These are phyloP conservation scores for Solanum sejunctum DNA, from an alignment of 257 asterid species.

Conservation along the genomic window DNA sequence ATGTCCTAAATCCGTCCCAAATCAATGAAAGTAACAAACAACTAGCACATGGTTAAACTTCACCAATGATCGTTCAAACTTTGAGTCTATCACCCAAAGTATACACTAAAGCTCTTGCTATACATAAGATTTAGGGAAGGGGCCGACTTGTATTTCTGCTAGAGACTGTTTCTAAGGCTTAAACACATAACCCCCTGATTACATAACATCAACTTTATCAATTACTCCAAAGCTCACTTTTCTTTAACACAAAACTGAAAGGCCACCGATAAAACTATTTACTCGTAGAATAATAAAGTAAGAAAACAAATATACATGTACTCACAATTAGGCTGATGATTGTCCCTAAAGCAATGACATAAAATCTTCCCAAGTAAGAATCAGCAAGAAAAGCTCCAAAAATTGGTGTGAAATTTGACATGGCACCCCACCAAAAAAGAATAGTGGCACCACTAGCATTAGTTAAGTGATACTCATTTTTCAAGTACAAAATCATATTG, in stretches of 20 bases:
- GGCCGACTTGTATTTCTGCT: too few relatives aligned
- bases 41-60: neutral
- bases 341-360: constrained; percentile 39
- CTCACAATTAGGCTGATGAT: constrained; percentile 33
- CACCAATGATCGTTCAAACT: neutral
- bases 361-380: constrained; percentile 63
- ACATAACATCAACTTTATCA: too few relatives aligned
- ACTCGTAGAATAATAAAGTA: neutral
- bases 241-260: too few relatives aligned
- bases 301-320: neutral
- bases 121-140: too few relatives aligned
- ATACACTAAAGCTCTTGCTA: too few relatives aligned
- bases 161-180: too few relatives aligned
- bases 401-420: constrained; percentile 50
- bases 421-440: constrained; percentile 52
- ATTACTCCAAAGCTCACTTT: too few relatives aligned
- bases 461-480: constrained; percentile 30
- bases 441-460: constrained; percentile 28
- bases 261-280: too few relatives aligned
- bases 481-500: constrained; percentile 53
- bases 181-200: too few relatives aligned
- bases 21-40: neutral
- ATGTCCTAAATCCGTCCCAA: too few relatives aligned
- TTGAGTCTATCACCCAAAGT: neutral
- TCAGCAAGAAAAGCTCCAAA: constrained; percentile 78